Evolutionary conservation across 805 yeast genomes (phyloP), one percentile per base, ranked within the genome.

Genomic region (Millerago galiae): DNA sequence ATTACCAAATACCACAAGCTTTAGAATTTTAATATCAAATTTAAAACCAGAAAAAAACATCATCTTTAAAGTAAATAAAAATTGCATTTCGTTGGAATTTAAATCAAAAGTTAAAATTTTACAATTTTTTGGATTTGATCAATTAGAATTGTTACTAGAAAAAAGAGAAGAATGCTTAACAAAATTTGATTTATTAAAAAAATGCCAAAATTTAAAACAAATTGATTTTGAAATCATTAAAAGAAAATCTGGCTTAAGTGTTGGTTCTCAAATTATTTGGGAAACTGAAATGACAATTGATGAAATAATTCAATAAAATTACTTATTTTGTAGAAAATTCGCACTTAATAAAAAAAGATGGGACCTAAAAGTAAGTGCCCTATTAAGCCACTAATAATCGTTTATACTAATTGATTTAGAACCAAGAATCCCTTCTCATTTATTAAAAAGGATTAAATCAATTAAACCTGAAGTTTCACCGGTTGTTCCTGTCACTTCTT

Each of bases 401-500:
- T 18, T n/a, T n/a, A 37, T 33, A n/a, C 18, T 13, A 11, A 15
- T 2, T 8, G 16, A 11, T 11, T 3, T 15, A 42, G 45, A 42
- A 21, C 42, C 50, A 5, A 44, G 40, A 27, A 31, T 37, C 9
- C 42, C 59, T 4, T 47, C 43, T 24, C 47, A 48, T 41, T 12
- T 44, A 5, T 35, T 37, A 11, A 41, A 41, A 15, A 44, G 37
- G 37, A 30, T 39, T 24, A 28, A 21, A 30, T 8, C 25, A 21
- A 16, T 25, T 8, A 37, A 29, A 11, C 28, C 35, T 26, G 38
- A 29, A 13, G 16, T 38, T 15, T 11, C 32, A 25, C 11, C 37
- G 13, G 17, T 16, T 8, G 33, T 34, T 4, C 53, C 55, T n/a
- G 8, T 26, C n/a, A 57, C 62, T 5, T 69, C 78, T 0, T 76